Evolutionary conservation across 345 rosid species (phyloP).

Genomic region (Acer saccharum): DNA sequence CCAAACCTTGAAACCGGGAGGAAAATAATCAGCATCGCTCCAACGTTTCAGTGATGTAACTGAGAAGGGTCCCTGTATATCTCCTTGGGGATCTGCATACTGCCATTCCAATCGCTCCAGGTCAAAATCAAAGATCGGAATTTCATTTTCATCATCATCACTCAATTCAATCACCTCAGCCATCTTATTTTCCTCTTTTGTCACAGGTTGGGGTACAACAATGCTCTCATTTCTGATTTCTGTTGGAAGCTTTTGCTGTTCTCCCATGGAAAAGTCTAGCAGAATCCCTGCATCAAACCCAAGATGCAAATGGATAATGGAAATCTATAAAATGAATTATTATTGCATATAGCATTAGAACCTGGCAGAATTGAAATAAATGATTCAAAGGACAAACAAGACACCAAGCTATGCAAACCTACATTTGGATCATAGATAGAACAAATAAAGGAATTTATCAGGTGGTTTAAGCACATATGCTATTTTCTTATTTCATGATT

Average conservation of each 20-base stretch:
- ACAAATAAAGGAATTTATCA: background rate
- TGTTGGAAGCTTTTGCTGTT: slow-evolving; percentile 13
- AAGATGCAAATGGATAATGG: background rate
- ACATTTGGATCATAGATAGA: background rate
- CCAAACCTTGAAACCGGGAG: slow-evolving; percentile 68
- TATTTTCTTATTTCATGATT: background rate
- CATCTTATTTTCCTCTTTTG: slow-evolving; percentile 1
- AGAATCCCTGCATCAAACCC: slow-evolving; percentile 23
- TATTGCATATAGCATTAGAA: background rate
- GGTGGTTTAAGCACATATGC: background rate
- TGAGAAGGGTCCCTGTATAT: slow-evolving; percentile 67
- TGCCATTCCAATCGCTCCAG: slow-evolving; percentile 47
- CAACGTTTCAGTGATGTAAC: slow-evolving; percentile 56
- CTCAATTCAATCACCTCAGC: slow-evolving; percentile 55
- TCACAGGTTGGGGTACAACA: background rate
- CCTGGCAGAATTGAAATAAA: background rate
- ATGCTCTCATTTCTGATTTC: background rate
- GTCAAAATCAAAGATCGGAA: slow-evolving; percentile 19
- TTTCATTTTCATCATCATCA: slow-evolving; percentile 51
- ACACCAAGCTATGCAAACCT: background rate
- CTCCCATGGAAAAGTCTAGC: slow-evolving; percentile 1
- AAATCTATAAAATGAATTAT: background rate
- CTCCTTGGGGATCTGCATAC: slow-evolving; percentile 69
- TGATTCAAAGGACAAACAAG: background rate
- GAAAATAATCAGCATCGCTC: slow-evolving; percentile 55